Evolutionary conservation across 1,139 yeast genomes (phyloP).

Genomic region (Wickerhamomyces sp.): DNA sequence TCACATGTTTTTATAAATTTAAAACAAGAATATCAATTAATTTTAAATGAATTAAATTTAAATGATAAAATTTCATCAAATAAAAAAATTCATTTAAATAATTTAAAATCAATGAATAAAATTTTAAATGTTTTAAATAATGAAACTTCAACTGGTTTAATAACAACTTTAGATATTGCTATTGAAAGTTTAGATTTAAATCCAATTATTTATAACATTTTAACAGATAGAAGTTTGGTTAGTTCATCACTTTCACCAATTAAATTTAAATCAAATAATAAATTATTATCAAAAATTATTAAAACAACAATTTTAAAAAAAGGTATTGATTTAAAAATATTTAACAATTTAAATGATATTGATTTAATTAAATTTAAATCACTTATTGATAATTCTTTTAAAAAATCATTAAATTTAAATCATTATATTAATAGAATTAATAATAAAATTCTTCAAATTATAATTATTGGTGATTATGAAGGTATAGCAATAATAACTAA

Average conservation of each 20-base stretch:
- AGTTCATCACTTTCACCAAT: slow-evolving; percentile 87
- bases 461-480: slow-evolving; percentile 90
- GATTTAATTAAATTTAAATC: slow-evolving; percentile 51
- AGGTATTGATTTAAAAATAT: slow-evolving; percentile 63
- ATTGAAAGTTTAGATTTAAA: slow-evolving; percentile 27
- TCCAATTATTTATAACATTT: slow-evolving; percentile 81
- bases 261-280: slow-evolving; percentile 30
- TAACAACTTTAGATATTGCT: slow-evolving; percentile 29
- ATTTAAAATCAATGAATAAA: slow-evolving; percentile 29
- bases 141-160: slow-evolving; percentile 33
- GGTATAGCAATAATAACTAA: slow-evolving; percentile 92
- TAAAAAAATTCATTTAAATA: slow-evolving; percentile 25
- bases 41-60: slow-evolving; percentile 50
- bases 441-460: slow-evolving; percentile 63
- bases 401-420: slow-evolving; percentile 55
- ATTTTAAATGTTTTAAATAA: slow-evolving; percentile 30
- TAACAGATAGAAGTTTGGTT: slow-evolving; percentile 89
- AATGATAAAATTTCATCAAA: slow-evolving; percentile 23
- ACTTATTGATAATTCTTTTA: slow-evolving; percentile 78
- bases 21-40: slow-evolving; percentile 71
- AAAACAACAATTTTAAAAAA: slow-evolving; percentile 72
- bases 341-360: slow-evolving; percentile 31
- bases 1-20: slow-evolving; percentile 87
- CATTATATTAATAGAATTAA: slow-evolving; percentile 65
- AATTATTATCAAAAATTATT: slow-evolving; percentile 23